A percentile compares a stretch with the other conserved stretches of the same genome.
phyloP scores from a whole-genome alignment of 2,329 filamentous ascomycete species.

The Fusarium pseudocircinatum region DNA sequence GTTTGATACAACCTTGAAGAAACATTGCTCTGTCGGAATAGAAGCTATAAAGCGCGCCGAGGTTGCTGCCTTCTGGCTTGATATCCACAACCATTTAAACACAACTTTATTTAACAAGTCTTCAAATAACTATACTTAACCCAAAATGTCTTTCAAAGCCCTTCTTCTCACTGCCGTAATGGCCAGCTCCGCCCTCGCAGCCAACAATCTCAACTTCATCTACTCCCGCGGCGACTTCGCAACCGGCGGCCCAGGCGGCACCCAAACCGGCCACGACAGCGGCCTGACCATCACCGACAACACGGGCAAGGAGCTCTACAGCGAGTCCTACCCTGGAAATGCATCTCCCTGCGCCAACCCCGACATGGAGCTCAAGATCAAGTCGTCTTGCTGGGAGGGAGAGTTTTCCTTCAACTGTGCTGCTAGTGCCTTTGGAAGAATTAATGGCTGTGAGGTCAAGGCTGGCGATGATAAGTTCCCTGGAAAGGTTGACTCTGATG shows the following conservation, averaged over 20 bases:
- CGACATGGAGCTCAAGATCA: background rate
- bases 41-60: background rate
- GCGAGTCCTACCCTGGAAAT: background rate
- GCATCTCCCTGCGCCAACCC: background rate
- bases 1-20: fast-evolving
- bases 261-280: background rate
- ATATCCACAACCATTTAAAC: background rate
- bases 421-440: background rate
- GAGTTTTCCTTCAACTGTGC: background rate
- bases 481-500: background rate
- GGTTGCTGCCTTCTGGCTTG: background rate
- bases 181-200: background rate
- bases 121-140: background rate
- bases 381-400: background rate
- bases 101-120: background rate
- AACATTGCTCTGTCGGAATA: background rate
- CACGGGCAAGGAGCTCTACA: background rate
- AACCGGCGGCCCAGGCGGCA: background rate
- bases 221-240: background rate
- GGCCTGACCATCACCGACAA: background rate
- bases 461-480: background rate
- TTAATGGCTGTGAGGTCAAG: background rate
- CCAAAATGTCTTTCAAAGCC: background rate
- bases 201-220: background rate
- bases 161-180: background rate